These are phyloP conservation scores for Omphalea diandra DNA, from an alignment of 441 rosid genomes.

Conservation along the genomic window DNA sequence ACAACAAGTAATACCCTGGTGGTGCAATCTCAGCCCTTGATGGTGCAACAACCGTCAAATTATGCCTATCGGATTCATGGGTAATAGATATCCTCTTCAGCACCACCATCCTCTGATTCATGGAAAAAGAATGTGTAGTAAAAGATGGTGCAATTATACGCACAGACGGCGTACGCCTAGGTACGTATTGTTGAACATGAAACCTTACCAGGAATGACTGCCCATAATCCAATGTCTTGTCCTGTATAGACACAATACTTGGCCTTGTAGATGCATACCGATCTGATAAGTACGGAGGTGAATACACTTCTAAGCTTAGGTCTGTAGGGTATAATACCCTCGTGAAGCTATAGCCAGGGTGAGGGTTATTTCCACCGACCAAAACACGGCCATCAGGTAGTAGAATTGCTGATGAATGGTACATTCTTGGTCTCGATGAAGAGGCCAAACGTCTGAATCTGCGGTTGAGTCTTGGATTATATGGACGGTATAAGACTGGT, in stretches of 20 bases:
- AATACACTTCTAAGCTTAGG: conserved; percentile 66
- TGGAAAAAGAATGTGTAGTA: conserved; percentile 66
- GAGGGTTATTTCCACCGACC: conserved; percentile 83
- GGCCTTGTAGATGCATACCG: conserved; percentile 43
- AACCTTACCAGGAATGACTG: conserved; percentile 34
- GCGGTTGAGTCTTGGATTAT: too few species aligned
- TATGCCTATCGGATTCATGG: conserved; percentile 22
- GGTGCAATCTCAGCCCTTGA: conserved; percentile 66
- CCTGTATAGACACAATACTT: conserved; percentile 28
- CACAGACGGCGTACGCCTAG: conserved; percentile 37
- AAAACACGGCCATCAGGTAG: conserved; percentile 62
- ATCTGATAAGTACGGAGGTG: conserved; percentile 59
- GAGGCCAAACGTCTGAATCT: too few species aligned
- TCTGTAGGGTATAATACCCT: conserved; percentile 66
- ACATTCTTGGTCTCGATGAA: conserved; percentile 56
- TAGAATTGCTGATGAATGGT: conserved; percentile 71
- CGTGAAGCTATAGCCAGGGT: conserved; percentile 33
- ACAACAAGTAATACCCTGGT: conserved; percentile 75
- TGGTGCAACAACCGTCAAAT: conserved; percentile 45
- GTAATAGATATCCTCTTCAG: conserved; percentile 32
- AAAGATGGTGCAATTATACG: conserved; percentile 68
- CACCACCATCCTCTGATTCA: conserved; percentile 84
- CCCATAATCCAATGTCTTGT: conserved; percentile 34
- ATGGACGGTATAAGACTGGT: conserved; percentile 56
- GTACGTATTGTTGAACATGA: conserved; percentile 26